Conservation (phyloP, 225 moss, liverwort and hornwort species). For the Neckera pumila region DNA sequence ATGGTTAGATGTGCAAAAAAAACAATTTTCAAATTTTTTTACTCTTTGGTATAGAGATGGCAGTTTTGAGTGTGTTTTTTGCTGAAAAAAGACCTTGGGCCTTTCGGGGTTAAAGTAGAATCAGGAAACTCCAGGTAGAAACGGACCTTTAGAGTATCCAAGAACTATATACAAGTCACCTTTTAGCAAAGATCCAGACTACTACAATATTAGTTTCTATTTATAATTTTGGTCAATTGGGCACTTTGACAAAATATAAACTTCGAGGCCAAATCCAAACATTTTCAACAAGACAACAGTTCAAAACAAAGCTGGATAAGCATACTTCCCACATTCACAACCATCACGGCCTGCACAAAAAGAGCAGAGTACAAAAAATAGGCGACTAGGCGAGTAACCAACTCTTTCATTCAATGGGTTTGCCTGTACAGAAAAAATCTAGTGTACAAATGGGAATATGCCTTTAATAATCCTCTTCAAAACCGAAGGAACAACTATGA, state of each 20-base stretch:
- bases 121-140: neutral
- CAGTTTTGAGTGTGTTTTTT: too few relatives aligned
- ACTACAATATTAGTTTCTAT: neutral
- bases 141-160: neutral
- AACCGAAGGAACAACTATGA: neutral
- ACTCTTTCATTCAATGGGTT: constrained; percentile 21
- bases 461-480: neutral
- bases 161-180: neutral
- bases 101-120: neutral
- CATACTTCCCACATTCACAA: neutral
- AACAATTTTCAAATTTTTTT: too few relatives aligned
- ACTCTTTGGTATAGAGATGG: too few relatives aligned
- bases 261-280: neutral
- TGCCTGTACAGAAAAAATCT: constrained; percentile 30
- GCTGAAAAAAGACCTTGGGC: too few relatives aligned
- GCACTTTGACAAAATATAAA: neutral
- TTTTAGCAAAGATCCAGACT: neutral
- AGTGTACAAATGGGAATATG: constrained; percentile 23
- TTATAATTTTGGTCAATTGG: too few relatives aligned
- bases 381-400: neutral
- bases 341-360: neutral
- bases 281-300: neutral
- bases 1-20: too few relatives aligned
- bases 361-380: neutral
- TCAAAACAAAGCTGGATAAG: neutral